Evolutionary conservation across 768 basidiomycete species (phyloP).

Genomic region (Kwoniella sp.): DNA sequence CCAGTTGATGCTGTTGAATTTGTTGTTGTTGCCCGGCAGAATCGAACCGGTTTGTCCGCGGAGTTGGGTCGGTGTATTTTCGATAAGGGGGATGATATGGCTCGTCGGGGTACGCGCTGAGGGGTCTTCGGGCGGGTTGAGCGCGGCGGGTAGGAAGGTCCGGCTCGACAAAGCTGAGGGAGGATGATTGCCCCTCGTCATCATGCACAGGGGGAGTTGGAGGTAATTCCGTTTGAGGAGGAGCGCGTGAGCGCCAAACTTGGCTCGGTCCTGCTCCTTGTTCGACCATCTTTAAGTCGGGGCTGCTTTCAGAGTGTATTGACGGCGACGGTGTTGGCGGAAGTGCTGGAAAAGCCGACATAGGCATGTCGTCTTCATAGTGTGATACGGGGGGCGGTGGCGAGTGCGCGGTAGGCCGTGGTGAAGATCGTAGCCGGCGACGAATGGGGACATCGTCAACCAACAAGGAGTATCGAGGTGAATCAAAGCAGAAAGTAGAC

Average conservation of each 20-base stretch:
- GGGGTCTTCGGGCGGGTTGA: conserved; percentile 31
- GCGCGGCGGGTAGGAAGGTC: conserved; percentile 27
- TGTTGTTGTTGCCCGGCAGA: conserved; percentile 1
- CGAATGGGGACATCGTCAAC: not conserved
- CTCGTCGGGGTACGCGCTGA: conserved; percentile 36
- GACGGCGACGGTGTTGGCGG: conserved; percentile 44
- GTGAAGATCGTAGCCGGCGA: conserved; percentile 7
- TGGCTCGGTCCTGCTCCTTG: conserved; percentile 30
- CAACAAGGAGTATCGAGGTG: conserved; percentile 5
- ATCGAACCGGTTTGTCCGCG: conserved; percentile 13
- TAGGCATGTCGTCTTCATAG: conserved; percentile 19
- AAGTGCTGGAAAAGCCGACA: conserved; percentile 8
- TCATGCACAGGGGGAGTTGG: conserved; percentile 24
- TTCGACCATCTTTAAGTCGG: conserved; percentile 11
- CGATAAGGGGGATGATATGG: conserved; percentile 29
- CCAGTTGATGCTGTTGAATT: conserved; percentile 36
- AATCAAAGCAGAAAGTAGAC: conserved; percentile 18
- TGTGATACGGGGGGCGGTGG: conserved; percentile 8
- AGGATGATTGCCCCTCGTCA: conserved; percentile 12
- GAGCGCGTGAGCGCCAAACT: conserved; percentile 13
- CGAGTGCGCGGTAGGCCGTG: conserved; percentile 10
- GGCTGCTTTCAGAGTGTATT: conserved; percentile 28
- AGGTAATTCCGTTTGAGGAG: conserved; percentile 21
- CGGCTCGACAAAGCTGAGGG: conserved; percentile 30
- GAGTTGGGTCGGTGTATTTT: conserved; percentile 43